Conservation (phyloP, 2,329 filamentous ascomycete species). For the Cryphonectria japonica region DNA sequence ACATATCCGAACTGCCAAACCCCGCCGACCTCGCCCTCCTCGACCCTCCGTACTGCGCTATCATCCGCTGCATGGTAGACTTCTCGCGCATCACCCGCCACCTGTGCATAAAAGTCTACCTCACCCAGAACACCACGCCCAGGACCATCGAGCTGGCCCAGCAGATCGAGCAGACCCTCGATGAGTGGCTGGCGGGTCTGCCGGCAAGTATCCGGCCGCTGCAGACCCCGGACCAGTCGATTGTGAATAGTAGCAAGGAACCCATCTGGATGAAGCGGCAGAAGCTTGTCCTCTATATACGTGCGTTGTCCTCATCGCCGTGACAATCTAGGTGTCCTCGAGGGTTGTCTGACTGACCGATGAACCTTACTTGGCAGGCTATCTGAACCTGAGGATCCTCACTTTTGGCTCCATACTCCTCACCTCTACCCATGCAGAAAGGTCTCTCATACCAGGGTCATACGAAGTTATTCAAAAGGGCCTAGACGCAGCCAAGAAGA, state of each 20-base stretch:
- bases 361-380: slow-evolving; percentile 27
- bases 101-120: slow-evolving; percentile 35
- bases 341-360: background rate
- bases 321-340: background rate
- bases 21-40: slow-evolving; percentile 19
- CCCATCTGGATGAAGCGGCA: slow-evolving; percentile 37
- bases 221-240: slow-evolving; percentile 25
- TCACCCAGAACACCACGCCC: slow-evolving; percentile 31
- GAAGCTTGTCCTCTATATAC: slow-evolving; percentile 34
- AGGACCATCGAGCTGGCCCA: slow-evolving; percentile 33
- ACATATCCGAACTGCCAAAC: slow-evolving; percentile 22
- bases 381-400: slow-evolving; percentile 36
- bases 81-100: slow-evolving; percentile 36
- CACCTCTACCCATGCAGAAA: slow-evolving; percentile 30
- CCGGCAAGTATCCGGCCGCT: slow-evolving; percentile 34
- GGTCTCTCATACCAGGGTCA: slow-evolving; percentile 29
- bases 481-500: slow-evolving; percentile 36
- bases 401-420: slow-evolving; percentile 36
- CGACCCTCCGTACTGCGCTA: slow-evolving; percentile 36
- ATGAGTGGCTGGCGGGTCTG: slow-evolving; percentile 33
- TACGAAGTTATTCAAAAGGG: slow-evolving; percentile 33
- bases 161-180: slow-evolving; percentile 33
- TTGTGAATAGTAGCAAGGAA: slow-evolving; percentile 31
- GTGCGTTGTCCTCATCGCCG: slow-evolving; percentile 24
- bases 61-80: slow-evolving; percentile 37